Evolutionary conservation across 2,329 filamentous ascomycete genomes (phyloP), one percentile per base, ranked within the genome.

Genomic region (Penicillium sp.): DNA sequence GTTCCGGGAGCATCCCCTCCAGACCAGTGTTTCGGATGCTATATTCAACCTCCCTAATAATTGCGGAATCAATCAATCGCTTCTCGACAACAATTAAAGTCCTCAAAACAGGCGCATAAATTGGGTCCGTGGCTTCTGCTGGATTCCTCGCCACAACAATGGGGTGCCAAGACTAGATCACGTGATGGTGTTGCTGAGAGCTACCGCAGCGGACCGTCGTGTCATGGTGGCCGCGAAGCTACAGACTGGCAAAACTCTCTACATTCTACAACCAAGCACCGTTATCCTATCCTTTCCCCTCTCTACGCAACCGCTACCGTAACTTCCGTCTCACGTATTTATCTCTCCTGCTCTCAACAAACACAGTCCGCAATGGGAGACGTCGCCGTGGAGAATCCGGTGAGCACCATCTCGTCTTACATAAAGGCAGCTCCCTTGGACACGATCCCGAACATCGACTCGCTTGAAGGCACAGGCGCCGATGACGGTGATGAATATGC

Each of bases 401-500:
- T 85, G 77, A 90, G 88, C 84, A 86, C 84, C 69, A 83, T 89
- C 79, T 85, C 88, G 75, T 89, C 90, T 78, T 90, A 93, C 81
- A 93, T 91, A 84, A 96, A 92, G 84, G 84, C 89, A 74, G 85
- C 88, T 72, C 88, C 90, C 56, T 91, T 90, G 64, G 82, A 87
- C 66, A 89, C 90, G 73, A 95, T 97, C 81, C 91, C 92, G 46
- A 94, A 91, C 79, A 90, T 97, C 79, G 93, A 97, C 77, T 90
- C 90, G 70, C 88, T 97, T 67, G 94, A 97, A 79, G 93, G 92
- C 64, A 84, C 93, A 65, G 86, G 88, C 17, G 88, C 87, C 60
- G 93, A 97, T 73, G 90, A 89, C 54, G 91, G 88, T 68, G 94
- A 98, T 78, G 94, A 98, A 77, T 99, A 99, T 79, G 92, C 91